phyloP scores from a whole-genome alignment of 805 yeast genomes.

The Metschnikowia similis region DNA sequence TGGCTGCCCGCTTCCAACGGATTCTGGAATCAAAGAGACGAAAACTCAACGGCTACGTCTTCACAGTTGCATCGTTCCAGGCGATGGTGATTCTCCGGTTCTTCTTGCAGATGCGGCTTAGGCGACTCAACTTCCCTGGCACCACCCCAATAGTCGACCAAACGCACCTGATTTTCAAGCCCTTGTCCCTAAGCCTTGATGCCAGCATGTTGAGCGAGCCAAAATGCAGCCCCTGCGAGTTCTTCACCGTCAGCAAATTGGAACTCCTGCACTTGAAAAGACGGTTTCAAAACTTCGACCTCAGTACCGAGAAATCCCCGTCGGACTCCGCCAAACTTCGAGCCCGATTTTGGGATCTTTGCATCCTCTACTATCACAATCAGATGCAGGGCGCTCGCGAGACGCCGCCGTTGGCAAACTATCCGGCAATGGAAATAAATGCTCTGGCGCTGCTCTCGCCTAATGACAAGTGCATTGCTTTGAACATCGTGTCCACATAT shows the following conservation, averaged over 20 bases:
- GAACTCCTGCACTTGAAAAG: conserved; percentile 23
- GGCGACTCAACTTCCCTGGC: conserved; percentile 2
- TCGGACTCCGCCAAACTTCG: conserved; percentile 28
- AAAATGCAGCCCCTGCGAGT: conserved; percentile 4
- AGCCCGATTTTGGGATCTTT: conserved; percentile 27
- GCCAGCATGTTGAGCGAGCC: conserved; percentile 1
- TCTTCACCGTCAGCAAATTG: conserved; percentile 18
- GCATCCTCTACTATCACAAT: conserved; percentile 20
- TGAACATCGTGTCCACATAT: conserved; percentile 7
- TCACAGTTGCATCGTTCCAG: conserved; percentile 14
- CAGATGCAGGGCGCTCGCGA: neutral
- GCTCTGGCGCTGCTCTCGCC: conserved; percentile 7
- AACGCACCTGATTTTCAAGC: conserved; percentile 8
- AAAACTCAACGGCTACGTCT: conserved; percentile 5
- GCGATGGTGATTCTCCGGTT: conserved; percentile 14
- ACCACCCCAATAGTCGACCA: conserved; percentile 1
- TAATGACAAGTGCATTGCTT: conserved; percentile 15
- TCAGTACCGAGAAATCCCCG: conserved; percentile 9
- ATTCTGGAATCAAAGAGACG: conserved; percentile 12
- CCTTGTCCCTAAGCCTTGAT: neutral
- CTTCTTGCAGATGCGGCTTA: conserved; percentile 10
- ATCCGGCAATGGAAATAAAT: neutral
- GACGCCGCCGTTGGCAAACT: neutral
- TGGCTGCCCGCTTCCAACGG: conserved; percentile 19
- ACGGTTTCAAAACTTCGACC: conserved; percentile 21